Percentiles rank a stretch among this genome's conserved stretches.
Conservation (phyloP, 1,284 basidiomycete species). For the Apiotrichum gamsii region DNA sequence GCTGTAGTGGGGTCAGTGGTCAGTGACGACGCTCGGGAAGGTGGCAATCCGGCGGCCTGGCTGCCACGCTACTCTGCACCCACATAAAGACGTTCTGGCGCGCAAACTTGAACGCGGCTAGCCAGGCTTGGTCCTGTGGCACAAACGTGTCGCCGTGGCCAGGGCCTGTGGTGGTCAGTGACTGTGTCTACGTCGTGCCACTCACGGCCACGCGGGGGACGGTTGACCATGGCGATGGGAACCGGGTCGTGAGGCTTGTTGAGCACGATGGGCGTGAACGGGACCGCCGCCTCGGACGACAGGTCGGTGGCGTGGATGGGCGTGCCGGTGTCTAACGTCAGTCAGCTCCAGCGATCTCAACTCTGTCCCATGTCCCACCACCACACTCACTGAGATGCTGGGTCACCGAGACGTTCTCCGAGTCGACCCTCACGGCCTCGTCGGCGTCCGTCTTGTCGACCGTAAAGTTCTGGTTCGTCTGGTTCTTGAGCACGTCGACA, state of each 20-base stretch:
- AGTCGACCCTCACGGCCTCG: no score
- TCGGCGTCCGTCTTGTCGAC: no score
- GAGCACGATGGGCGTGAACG: slow-evolving; percentile 52
- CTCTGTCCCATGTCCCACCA: no score
- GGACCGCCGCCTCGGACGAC: not conserved
- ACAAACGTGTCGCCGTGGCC: slow-evolving; percentile 32
- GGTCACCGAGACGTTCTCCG: no score
- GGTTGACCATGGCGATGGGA: slow-evolving; percentile 65
- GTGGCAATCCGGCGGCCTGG: no score
- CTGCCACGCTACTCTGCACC: no score
- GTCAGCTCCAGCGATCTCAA: no score
- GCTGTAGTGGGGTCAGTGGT: slow-evolving; percentile 24
- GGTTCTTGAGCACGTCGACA: no score
- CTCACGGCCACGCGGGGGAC: slow-evolving; percentile 56
- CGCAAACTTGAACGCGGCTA: slow-evolving; percentile 61
- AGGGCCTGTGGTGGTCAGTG: slow-evolving; percentile 10
- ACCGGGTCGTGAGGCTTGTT: slow-evolving; percentile 56
- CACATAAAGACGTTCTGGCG: slow-evolving; percentile 61
- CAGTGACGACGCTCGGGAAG: not conserved
- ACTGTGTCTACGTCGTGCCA: no score
- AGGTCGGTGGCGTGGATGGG: no score
- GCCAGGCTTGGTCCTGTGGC: slow-evolving; percentile 66
- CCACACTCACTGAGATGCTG: no score
- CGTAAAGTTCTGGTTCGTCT: no score
- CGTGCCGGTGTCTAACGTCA: slow-evolving; percentile 1